These are phyloP conservation scores for Dendrobium catenatum DNA, from an alignment of 106 monocot genomes.

Conservation along the genomic window DNA sequence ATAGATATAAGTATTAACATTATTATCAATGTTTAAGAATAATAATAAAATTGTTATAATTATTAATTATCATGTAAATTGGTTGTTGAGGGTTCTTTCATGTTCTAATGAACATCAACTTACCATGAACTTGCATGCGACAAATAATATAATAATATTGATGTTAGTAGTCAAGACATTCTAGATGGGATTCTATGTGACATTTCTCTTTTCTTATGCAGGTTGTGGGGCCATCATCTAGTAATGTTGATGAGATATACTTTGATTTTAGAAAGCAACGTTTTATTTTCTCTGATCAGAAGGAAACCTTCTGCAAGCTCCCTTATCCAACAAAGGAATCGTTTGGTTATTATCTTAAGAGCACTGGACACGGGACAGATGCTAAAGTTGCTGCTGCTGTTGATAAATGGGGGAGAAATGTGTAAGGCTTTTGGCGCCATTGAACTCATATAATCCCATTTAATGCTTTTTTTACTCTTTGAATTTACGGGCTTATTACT, in stretches of 20 bases:
- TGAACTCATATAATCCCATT: neutral
- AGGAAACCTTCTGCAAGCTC: slow-evolving; percentile 74
- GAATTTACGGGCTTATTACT: neutral
- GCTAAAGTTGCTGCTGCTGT: slow-evolving; percentile 67
- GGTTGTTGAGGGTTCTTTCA: neutral
- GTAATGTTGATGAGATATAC: slow-evolving; percentile 65
- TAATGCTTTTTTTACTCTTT: neutral
- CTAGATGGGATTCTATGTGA: neutral
- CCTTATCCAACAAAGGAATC: slow-evolving; percentile 90
- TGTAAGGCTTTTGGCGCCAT: slow-evolving; percentile 34
- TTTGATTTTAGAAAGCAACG: slow-evolving; percentile 99
- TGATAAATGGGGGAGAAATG: slow-evolving; percentile 98
- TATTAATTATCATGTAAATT: neutral
- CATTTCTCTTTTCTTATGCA: slow-evolving; percentile 20
- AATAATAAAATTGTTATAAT: neutral
- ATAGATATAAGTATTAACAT: neutral
- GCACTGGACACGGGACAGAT: slow-evolving; percentile 88
- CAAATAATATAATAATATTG: neutral
- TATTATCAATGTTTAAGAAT: neutral
- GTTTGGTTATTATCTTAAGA: slow-evolving; percentile 80
- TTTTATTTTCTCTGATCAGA: slow-evolving; percentile 65
- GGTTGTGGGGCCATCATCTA: slow-evolving; percentile 37
- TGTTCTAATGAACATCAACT: neutral
- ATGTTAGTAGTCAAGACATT: neutral
- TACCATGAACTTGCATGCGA: neutral